phyloP scores from a whole-genome alignment of 805 yeast genomes.

The Wickerhamiella sorbophila region DNA sequence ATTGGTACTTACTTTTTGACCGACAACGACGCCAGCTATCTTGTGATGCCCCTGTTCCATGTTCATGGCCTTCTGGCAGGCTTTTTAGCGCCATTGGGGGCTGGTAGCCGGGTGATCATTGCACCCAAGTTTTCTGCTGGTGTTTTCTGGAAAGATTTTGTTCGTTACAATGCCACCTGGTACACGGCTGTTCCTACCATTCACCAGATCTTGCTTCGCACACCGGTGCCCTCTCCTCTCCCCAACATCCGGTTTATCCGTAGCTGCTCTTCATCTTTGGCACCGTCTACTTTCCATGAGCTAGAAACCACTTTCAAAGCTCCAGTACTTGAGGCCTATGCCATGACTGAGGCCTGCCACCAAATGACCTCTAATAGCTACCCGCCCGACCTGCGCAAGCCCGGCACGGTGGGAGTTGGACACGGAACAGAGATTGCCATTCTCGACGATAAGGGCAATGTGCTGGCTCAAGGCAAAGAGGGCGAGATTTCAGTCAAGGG shows the following conservation, averaged over 20 bases:
- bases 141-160: conserved; percentile 46
- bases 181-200: conserved; percentile 69
- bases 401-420: conserved; percentile 64
- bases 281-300: conserved; percentile 46
- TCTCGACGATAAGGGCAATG: conserved; percentile 36
- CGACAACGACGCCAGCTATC: conserved; percentile 37
- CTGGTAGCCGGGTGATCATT: conserved; percentile 47
- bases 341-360: conserved; percentile 73
- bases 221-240: conserved; percentile 34
- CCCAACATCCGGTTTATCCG: conserved; percentile 53
- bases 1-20: conserved; percentile 41
- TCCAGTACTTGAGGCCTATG: conserved; percentile 64
- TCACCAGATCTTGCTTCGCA: conserved; percentile 47
- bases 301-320: conserved; percentile 45
- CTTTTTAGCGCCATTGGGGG: conserved; percentile 41
- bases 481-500: conserved; percentile 66
- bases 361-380: conserved; percentile 62
- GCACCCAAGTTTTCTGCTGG: conserved; percentile 51
- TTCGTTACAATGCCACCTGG: conserved; percentile 42
- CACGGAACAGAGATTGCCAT: conserved; percentile 53
- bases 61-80: conserved; percentile 65
- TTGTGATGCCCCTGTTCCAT: conserved; percentile 68
- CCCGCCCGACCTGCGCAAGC: conserved; percentile 49
- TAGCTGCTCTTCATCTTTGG: conserved; percentile 58
- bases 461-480: conserved; percentile 35